phyloP scores from a whole-genome alignment of 2,329 filamentous ascomycete species.

The Penicillium freii region DNA sequence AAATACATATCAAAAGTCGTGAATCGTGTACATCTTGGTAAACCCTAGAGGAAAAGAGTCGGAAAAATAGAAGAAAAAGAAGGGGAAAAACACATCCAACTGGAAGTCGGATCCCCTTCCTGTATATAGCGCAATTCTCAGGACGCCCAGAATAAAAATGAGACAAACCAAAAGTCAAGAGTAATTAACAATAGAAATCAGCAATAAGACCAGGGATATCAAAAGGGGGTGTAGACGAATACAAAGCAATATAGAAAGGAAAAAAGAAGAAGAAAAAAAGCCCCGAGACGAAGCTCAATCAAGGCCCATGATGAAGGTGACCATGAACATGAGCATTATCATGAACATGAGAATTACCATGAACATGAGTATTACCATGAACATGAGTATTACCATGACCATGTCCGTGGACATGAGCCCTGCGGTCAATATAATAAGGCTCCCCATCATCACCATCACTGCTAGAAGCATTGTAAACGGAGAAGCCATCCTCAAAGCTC shows the following conservation, averaged over 20 bases:
- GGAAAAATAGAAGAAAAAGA: neutral
- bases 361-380: neutral
- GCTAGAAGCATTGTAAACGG: slow-evolving; percentile 32
- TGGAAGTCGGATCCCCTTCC: neutral
- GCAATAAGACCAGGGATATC: slow-evolving; percentile 2
- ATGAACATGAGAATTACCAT: neutral
- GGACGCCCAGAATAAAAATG: neutral
- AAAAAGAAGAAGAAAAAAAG: neutral
- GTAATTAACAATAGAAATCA: neutral
- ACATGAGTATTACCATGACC: neutral
- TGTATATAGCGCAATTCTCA: neutral
- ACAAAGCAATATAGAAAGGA: neutral
- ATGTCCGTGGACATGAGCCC: slow-evolving; percentile 1
- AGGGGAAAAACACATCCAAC: neutral
- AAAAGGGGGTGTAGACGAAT: neutral
- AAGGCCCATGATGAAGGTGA: neutral
- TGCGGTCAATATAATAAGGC: slow-evolving; percentile 29
- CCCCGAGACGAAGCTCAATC: neutral
- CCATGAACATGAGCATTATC: neutral
- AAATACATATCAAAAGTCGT: slow-evolving; percentile 3
- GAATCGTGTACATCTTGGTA: slow-evolving; percentile 5
- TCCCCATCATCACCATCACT: slow-evolving; percentile 35
- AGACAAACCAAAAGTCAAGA: neutral
- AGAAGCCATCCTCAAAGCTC: slow-evolving; percentile 30
- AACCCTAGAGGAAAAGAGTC: neutral